These are phyloP conservation scores for Boletus barrowsii DNA, from an alignment of 768 basidiomycete species.

Conservation along the genomic window DNA sequence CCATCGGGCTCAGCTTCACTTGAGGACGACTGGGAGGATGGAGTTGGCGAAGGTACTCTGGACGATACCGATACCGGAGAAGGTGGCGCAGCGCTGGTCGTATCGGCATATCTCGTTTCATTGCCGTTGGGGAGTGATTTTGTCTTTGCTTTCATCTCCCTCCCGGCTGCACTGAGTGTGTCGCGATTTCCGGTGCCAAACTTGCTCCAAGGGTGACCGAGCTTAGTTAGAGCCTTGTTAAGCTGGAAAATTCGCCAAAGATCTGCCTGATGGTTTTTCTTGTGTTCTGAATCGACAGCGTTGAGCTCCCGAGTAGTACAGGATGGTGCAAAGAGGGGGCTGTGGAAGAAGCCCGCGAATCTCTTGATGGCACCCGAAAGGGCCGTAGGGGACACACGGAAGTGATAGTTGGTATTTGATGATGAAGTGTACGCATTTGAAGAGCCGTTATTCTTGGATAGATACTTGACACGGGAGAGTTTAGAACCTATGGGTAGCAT, in stretches of 20 bases:
- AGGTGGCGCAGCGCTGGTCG: slow-evolving; percentile 25
- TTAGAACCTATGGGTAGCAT: background rate
- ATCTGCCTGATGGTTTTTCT: slow-evolving; percentile 91
- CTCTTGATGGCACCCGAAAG: slow-evolving; percentile 71
- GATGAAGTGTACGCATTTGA: slow-evolving; percentile 95
- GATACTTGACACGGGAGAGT: slow-evolving; percentile 42
- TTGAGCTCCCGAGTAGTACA: slow-evolving; percentile 89
- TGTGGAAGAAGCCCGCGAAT: slow-evolving; percentile 86
- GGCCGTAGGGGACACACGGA: slow-evolving; percentile 62
- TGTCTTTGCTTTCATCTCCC: slow-evolving; percentile 49
- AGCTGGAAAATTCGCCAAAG: slow-evolving; percentile 94
- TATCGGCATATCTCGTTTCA: slow-evolving; percentile 23
- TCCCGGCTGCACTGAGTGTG: slow-evolving; percentile 64
- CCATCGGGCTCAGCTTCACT: slow-evolving; percentile 72
- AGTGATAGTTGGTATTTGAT: slow-evolving; percentile 88
- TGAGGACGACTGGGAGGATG: slow-evolving; percentile 48
- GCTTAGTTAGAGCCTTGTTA: slow-evolving; percentile 79
- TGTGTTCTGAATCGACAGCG: slow-evolving; percentile 96
- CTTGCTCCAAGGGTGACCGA: slow-evolving; percentile 83
- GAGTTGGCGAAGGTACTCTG: slow-evolving; percentile 55
- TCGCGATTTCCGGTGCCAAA: slow-evolving; percentile 87
- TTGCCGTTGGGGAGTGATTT: slow-evolving; percentile 31
- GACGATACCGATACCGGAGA: slow-evolving; percentile 53
- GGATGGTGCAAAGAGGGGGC: slow-evolving; percentile 83
- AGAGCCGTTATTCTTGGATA: slow-evolving; percentile 78